These are phyloP conservation scores for Hura crepitans DNA, from an alignment of 441 rosid species.

Conservation along the genomic window DNA sequence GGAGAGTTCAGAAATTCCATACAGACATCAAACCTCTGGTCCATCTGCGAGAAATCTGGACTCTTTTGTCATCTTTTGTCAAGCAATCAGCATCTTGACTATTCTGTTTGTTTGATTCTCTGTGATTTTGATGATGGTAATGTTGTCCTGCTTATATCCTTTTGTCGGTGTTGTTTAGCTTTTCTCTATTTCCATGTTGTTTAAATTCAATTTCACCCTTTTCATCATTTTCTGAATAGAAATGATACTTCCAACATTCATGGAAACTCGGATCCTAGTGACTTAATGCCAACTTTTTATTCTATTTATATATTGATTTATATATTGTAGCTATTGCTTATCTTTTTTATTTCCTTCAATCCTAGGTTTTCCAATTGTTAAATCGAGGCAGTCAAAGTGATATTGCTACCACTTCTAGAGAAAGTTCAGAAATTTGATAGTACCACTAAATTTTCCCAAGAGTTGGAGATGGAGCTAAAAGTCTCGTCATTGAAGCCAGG, in stretches of 20 bases:
- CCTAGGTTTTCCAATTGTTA: slow-evolving; percentile 23
- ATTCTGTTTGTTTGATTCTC: no score
- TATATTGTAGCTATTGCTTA: slow-evolving; percentile 4
- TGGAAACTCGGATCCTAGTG: slow-evolving; percentile 1
- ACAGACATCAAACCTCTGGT: no score
- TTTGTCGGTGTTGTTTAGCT: background rate
- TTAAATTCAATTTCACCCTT: background rate
- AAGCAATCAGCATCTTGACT: no score
- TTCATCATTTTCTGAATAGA: background rate
- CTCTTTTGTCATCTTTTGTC: no score
- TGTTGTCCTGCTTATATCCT: background rate
- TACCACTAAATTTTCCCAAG: slow-evolving; percentile 15
- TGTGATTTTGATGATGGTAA: no score
- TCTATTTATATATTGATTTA: background rate
- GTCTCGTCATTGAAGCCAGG: slow-evolving; percentile 59
- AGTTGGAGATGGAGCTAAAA: slow-evolving; percentile 64
- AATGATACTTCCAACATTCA: background rate
- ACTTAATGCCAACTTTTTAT: background rate
- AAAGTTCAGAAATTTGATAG: slow-evolving; percentile 31
- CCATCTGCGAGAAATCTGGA: no score
- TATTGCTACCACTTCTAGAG: slow-evolving; percentile 19
- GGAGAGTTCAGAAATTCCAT: no score
- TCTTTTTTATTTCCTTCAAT: slow-evolving; percentile 12
- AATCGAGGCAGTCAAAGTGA: slow-evolving; percentile 15
- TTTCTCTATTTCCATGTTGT: no score